Percentiles rank a stretch among this genome's conserved stretches.
Conservation (phyloP, 2,329 filamentous ascomycete species). For the Alternaria sp. region DNA sequence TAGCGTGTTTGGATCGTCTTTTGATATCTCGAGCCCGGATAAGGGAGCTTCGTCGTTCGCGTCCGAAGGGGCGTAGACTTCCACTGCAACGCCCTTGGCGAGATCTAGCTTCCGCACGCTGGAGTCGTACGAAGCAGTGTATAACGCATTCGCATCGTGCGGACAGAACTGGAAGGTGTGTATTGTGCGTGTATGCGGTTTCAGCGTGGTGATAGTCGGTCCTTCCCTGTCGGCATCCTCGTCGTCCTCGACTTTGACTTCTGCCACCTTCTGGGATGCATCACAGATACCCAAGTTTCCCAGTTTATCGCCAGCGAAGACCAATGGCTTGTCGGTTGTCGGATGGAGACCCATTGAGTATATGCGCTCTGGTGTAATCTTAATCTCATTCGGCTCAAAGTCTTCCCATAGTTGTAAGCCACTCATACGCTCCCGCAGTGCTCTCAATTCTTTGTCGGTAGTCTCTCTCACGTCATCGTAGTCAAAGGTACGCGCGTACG, state of each 20-base stretch:
- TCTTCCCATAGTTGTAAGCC: conserved; percentile 80
- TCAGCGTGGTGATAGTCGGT: conserved; percentile 86
- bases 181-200: conserved; percentile 89
- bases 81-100: conserved; percentile 77
- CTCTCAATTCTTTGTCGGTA: conserved; percentile 76
- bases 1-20: conserved; percentile 73
- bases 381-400: conserved; percentile 74
- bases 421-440: conserved; percentile 78
- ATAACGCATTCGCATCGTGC: conserved; percentile 76
- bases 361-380: conserved; percentile 36
- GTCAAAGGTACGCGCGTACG: conserved; percentile 84
- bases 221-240: conserved; percentile 71
- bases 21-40: conserved; percentile 81
- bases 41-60: conserved; percentile 77
- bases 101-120: conserved; percentile 89
- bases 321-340: conserved; percentile 80
- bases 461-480: conserved; percentile 84
- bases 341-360: conserved; percentile 92
- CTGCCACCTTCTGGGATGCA: conserved; percentile 72
- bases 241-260: conserved; percentile 65
- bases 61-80: conserved; percentile 80
- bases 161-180: conserved; percentile 81
- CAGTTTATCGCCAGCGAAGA: conserved; percentile 94
- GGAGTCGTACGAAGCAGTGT: conserved; percentile 90
- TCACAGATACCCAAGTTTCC: conserved; percentile 92